These are phyloP conservation scores for Ogataea ganodermae DNA, from an alignment of 805 yeast species.

Conservation along the genomic window DNA sequence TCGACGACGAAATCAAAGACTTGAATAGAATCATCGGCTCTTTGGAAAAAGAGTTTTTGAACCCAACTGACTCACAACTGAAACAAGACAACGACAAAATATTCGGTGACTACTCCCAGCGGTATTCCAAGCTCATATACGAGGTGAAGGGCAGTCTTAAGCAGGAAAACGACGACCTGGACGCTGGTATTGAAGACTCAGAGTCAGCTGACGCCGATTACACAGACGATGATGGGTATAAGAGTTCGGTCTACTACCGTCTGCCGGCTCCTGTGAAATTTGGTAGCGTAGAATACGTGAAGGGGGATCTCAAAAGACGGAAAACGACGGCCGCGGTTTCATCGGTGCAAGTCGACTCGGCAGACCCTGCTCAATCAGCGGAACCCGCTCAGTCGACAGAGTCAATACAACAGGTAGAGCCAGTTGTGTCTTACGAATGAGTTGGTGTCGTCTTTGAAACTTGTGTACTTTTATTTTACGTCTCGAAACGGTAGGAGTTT, in stretches of 20 bases:
- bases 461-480: slow-evolving; percentile 1
- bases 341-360: neutral
- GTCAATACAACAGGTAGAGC: neutral
- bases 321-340: slow-evolving; percentile 2
- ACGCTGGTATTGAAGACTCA: slow-evolving; percentile 22
- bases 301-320: slow-evolving; percentile 16
- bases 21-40: slow-evolving; percentile 16
- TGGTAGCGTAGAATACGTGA: slow-evolving; percentile 17
- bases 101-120: slow-evolving; percentile 19
- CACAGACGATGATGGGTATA: slow-evolving; percentile 14
- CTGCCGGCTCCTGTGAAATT: slow-evolving; percentile 17
- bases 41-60: slow-evolving; percentile 26
- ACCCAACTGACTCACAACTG: slow-evolving; percentile 22
- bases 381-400: too few relatives aligned
- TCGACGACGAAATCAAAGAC: slow-evolving; percentile 14
- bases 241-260: slow-evolving; percentile 22
- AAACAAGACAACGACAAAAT: slow-evolving; percentile 23
- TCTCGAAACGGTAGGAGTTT: neutral
- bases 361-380: too few relatives aligned
- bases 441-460: neutral
- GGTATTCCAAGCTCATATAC: slow-evolving; percentile 24
- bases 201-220: slow-evolving; percentile 15
- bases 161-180: slow-evolving; percentile 17
- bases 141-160: slow-evolving; percentile 28
- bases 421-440: too few relatives aligned